Conservation (phyloP, 768 basidiomycete species). For the Hemileccinum rubropunctum region DNA sequence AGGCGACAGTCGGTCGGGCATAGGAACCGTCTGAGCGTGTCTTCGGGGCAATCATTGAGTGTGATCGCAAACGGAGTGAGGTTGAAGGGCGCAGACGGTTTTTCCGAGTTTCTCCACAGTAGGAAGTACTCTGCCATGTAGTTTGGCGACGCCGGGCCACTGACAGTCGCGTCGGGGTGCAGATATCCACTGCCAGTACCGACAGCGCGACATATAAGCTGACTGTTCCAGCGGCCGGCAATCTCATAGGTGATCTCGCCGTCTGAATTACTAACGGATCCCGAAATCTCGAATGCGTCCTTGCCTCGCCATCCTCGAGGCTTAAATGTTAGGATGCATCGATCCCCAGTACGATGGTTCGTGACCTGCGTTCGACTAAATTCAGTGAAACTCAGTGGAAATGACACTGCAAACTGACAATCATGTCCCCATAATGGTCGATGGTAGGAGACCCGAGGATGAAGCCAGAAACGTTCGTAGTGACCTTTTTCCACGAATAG, state of each 20-base stretch:
- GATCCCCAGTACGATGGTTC: constrained; percentile 89
- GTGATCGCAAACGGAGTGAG: constrained; percentile 93
- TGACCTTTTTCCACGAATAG: constrained; percentile 95
- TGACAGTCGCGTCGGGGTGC: constrained; percentile 68
- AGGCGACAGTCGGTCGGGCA: constrained; percentile 91
- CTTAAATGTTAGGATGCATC: constrained; percentile 90
- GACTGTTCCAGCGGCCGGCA: constrained; percentile 93
- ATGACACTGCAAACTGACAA: constrained; percentile 48
- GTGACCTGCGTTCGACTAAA: constrained; percentile 44
- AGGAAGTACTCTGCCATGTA: constrained; percentile 71
- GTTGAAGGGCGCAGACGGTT: constrained; percentile 84
- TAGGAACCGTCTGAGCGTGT: constrained; percentile 66
- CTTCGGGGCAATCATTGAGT: constrained; percentile 80
- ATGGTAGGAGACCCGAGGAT: constrained; percentile 87
- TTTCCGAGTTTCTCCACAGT: constrained; percentile 91
- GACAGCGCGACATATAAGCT: constrained; percentile 80
- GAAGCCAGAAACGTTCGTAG: constrained; percentile 88
- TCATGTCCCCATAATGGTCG: constrained; percentile 94
- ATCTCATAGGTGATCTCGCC: constrained; percentile 81
- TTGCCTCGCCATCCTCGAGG: constrained; percentile 92
- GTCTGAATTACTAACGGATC: constrained; percentile 64
- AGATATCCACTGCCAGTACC: constrained; percentile 59
- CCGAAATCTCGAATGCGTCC: constrained; percentile 91
- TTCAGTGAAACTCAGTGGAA: neutral
- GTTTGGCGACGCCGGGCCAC: constrained; percentile 41